Evolutionary conservation across 1,284 basidiomycete species (phyloP), one percentile per base, ranked within the genome.

Genomic region (Ustilago nuda): DNA sequence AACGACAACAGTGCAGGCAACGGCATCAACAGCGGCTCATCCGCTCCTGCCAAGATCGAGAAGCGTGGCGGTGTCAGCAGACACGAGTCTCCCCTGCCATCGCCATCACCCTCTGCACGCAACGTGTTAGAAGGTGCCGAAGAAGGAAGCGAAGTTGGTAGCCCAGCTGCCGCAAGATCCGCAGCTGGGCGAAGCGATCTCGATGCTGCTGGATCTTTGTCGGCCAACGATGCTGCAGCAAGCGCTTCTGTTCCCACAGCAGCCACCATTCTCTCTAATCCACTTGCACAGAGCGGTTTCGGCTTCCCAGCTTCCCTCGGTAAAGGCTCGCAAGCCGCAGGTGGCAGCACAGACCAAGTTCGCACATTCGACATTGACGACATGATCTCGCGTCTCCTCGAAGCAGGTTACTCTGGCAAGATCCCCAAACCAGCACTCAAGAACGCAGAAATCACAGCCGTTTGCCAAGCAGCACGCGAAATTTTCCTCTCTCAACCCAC

Each of bases 361-460:
- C 80, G 83, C 53, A 87, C 91, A 57, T 89, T 98, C 81, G 97
- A 99, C 86, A 92, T 99, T 71, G 97, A 99, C 87, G 96, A 98
- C 87, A 98, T 99, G 94, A 99, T 99, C 84, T 92, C 93, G 84
- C 91, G 96, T 56, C 89, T 99, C 59, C 89, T 99, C 79, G 96
- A 99, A 82, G 94, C 98, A 3, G 97, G 97, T 6, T 99, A 99
- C 87, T 94, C 93, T 17, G 95, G 95, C 86, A 99, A 99, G 89
- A 93, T 98, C 82, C 94, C 92, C 88, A 99, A 98, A 87, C 94
- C 94, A 30, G 91, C 98, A 84, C 89, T 99, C 78, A 99, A 99
- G 89, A 98, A 98, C 86, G 91, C 92, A 36, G 97, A 99, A 88
- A 98, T 99, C 84, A 92, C 92, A 17, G 92, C 93, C 46, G 93